phyloP scores from a whole-genome alignment of 2,329 filamentous ascomycete species.

The Pleoardoris graminearum region DNA sequence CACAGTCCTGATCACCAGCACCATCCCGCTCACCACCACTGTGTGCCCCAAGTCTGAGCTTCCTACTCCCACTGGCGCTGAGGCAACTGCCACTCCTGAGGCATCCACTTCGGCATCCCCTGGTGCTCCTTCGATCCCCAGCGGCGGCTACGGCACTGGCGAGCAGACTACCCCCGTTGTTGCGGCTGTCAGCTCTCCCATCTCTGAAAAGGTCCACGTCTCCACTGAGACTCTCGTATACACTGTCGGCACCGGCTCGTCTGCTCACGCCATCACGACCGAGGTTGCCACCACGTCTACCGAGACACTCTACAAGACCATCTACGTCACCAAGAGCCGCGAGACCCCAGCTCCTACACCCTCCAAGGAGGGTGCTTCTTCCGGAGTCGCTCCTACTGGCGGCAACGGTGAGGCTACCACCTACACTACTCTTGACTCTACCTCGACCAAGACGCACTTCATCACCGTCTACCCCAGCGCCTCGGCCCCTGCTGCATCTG shows the following conservation, averaged over 20 bases:
- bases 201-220: slow-evolving; percentile 37
- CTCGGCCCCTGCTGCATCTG: slow-evolving; percentile 6
- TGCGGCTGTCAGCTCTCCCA: slow-evolving; percentile 19
- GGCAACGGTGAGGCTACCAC: slow-evolving; percentile 13
- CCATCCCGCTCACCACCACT: slow-evolving; percentile 49
- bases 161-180: not conserved
- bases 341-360: slow-evolving; percentile 2
- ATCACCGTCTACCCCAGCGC: slow-evolving; percentile 40
- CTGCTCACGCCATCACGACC: slow-evolving; percentile 51
- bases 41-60: slow-evolving; percentile 43
- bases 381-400: slow-evolving; percentile 1
- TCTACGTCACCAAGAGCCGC: slow-evolving; percentile 20
- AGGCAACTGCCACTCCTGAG: slow-evolving; percentile 9
- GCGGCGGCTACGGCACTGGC: slow-evolving; percentile 1
- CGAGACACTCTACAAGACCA: slow-evolving; percentile 38
- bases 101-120: not conserved
- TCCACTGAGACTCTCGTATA: slow-evolving; percentile 50
- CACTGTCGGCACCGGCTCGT: slow-evolving; percentile 41
- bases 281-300: slow-evolving; percentile 38
- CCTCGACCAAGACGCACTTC: slow-evolving; percentile 41
- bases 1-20: slow-evolving; percentile 45
- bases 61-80: no score
- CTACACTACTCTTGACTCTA: slow-evolving; percentile 36
- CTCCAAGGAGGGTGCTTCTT: slow-evolving; percentile 1
- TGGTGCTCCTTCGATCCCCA: not conserved